phyloP scores from a whole-genome alignment of 108 stramenopile species.

The Pseudonitzschia delicatissima region DNA sequence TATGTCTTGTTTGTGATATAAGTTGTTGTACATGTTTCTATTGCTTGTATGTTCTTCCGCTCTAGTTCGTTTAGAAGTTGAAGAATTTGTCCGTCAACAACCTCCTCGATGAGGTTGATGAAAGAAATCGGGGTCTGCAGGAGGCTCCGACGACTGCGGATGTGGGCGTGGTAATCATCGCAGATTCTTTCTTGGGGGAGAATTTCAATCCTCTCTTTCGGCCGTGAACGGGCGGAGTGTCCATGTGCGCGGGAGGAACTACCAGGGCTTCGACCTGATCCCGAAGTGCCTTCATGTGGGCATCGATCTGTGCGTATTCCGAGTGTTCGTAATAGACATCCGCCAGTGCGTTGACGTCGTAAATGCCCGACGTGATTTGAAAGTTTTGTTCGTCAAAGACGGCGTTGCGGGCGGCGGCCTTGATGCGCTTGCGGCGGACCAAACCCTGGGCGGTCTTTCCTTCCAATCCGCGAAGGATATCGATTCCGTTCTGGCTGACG shows the following conservation, averaged over 20 bases:
- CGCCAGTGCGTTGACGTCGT: constrained; percentile 4
- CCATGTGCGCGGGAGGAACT: too few species aligned
- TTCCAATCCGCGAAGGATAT: constrained; percentile 30
- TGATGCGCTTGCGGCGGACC: not conserved
- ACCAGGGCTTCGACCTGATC: constrained; percentile 6
- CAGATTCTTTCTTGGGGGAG: not conserved
- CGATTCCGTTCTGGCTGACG: not conserved
- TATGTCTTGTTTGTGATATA: too few species aligned
- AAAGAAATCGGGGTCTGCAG: not conserved
- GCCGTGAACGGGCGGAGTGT: too few species aligned
- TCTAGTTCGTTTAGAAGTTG: not conserved
- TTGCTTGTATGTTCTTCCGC: too few species aligned
- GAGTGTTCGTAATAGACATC: constrained; percentile 1
- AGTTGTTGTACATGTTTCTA: too few species aligned
- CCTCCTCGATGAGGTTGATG: not conserved
- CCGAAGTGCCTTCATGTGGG: not conserved
- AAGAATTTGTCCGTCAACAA: not conserved
- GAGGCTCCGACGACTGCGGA: not conserved
- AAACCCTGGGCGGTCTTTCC: constrained; percentile 17
- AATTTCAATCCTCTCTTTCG: too few species aligned
- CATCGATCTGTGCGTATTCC: not conserved
- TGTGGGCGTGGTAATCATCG: not conserved
- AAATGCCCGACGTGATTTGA: constrained; percentile 9
- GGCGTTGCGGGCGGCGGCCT: constrained; percentile 12
- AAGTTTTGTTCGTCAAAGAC: constrained; percentile 22